Conservation (phyloP, 163 green algal species). For the Volvox carteri region DNA sequence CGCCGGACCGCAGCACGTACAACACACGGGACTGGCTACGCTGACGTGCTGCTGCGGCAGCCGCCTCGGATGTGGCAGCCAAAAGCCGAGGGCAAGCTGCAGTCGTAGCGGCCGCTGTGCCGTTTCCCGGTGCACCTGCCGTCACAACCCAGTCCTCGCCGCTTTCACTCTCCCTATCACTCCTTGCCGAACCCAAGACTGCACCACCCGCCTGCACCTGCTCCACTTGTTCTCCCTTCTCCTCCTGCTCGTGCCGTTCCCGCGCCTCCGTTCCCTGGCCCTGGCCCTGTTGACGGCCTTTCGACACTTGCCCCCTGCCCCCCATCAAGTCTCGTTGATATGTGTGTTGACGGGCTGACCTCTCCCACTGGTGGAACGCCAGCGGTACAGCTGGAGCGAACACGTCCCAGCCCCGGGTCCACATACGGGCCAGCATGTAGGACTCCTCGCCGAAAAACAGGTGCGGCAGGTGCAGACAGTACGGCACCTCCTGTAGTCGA, state of each 20-base stretch:
- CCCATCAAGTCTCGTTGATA: conserved; percentile 47
- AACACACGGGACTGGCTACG: conserved; percentile 63
- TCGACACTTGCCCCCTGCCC: not conserved
- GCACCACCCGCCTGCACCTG: not conserved
- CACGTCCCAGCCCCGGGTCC: conserved; percentile 76
- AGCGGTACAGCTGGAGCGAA: conserved; percentile 68
- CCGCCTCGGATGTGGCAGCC: too few relatives aligned
- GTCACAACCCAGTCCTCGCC: too few relatives aligned
- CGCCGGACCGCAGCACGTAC: conserved; percentile 50
- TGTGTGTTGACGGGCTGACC: conserved; percentile 61
- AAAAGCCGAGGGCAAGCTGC: not conserved
- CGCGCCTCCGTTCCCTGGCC: not conserved
- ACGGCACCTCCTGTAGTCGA: conserved; percentile 68
- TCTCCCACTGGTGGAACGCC: conserved; percentile 82
- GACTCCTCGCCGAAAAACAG: conserved; percentile 87
- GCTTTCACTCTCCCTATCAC: too few relatives aligned
- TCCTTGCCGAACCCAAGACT: too few relatives aligned
- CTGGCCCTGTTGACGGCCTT: not conserved
- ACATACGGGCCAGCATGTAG: conserved; percentile 76
- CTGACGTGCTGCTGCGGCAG: not conserved
- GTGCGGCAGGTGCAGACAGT: conserved; percentile 73
- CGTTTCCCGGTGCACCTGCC: not conserved
- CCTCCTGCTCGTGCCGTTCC: not conserved
- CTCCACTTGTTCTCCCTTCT: not conserved
- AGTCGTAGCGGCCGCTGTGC: not conserved